Evolutionary conservation across 75 land plant genomes (phyloP).

Genomic region (Picea sitchensis): DNA sequence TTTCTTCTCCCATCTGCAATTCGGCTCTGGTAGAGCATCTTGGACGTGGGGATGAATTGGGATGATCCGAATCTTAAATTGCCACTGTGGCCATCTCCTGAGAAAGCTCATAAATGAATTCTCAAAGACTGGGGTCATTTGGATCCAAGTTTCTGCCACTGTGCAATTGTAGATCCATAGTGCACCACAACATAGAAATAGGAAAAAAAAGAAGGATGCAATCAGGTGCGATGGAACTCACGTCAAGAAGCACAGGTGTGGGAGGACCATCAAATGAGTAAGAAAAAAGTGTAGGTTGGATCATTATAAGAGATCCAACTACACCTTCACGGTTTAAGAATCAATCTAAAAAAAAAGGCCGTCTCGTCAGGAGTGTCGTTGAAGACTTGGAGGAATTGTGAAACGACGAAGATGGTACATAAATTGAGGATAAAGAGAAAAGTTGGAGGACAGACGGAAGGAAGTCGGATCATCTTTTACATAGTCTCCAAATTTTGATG

Average conservation of each 20-base stretch:
- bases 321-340: conserved; percentile 79
- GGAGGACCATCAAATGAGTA: conserved; percentile 98
- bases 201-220: conserved; percentile 86
- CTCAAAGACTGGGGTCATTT: too few relatives aligned
- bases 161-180: conserved; percentile 26
- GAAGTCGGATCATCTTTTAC: conserved; percentile 18
- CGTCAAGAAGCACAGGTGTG: conserved; percentile 82
- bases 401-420: conserved; percentile 90
- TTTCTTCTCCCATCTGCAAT: too few relatives aligned
- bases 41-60: too few relatives aligned
- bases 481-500: too few relatives aligned
- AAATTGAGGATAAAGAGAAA: conserved; percentile 94
- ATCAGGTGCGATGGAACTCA: conserved; percentile 76
- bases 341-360: conserved; percentile 69
- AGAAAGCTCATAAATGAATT: too few relatives aligned
- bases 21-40: too few relatives aligned
- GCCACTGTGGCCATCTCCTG: too few relatives aligned
- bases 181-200: conserved; percentile 87
- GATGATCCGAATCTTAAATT: too few relatives aligned
- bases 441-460: conserved; percentile 77
- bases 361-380: conserved; percentile 93
- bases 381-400: conserved; percentile 92
- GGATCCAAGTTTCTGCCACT: conserved; percentile 96
- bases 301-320: too few relatives aligned
- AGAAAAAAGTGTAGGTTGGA: conserved; percentile 60